A percentile compares a stretch with the other conserved stretches of the same genome.
These are phyloP conservation scores for Macadamia integrifolia DNA, from an alignment of 164 flowering plant genomes.

Conservation along the genomic window DNA sequence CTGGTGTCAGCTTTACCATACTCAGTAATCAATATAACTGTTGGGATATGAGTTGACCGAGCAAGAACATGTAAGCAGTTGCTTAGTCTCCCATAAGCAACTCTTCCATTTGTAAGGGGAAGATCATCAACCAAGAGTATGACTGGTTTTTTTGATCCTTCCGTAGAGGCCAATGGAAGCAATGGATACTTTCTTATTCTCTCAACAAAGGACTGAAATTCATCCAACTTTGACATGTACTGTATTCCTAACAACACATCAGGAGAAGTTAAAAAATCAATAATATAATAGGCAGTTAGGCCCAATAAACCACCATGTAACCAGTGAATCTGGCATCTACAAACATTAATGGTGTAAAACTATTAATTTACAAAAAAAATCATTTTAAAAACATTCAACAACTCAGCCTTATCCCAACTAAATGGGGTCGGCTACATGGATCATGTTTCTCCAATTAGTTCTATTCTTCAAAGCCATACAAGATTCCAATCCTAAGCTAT, in stretches of 20 bases:
- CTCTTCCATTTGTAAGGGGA: slow-evolving; percentile 63
- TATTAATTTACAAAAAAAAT: no score
- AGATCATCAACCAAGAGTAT: slow-evolving; percentile 85
- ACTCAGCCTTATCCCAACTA: no score
- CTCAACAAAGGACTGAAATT: slow-evolving; percentile 80
- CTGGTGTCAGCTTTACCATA: slow-evolving; percentile 48
- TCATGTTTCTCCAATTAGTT: no score
- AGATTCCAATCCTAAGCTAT: no score
- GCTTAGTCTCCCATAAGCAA: slow-evolving; percentile 51
- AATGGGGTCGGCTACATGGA: no score
- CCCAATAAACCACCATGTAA: no score
- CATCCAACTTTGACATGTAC: slow-evolving; percentile 89
- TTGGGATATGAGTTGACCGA: slow-evolving; percentile 58
- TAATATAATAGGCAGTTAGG: background rate
- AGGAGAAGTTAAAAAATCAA: slow-evolving; percentile 1
- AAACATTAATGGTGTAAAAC: no score
- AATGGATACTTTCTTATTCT: slow-evolving; percentile 67
- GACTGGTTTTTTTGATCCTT: slow-evolving; percentile 26
- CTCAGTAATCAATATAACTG: slow-evolving; percentile 65
- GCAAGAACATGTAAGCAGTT: slow-evolving; percentile 69
- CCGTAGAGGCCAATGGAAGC: slow-evolving; percentile 29
- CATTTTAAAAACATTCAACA: no score
- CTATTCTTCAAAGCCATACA: no score
- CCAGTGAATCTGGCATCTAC: no score
- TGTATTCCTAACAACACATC: slow-evolving; percentile 37